These are phyloP conservation scores for Trametes pubescens DNA, from an alignment of 1,284 basidiomycete genomes.

Conservation along the genomic window DNA sequence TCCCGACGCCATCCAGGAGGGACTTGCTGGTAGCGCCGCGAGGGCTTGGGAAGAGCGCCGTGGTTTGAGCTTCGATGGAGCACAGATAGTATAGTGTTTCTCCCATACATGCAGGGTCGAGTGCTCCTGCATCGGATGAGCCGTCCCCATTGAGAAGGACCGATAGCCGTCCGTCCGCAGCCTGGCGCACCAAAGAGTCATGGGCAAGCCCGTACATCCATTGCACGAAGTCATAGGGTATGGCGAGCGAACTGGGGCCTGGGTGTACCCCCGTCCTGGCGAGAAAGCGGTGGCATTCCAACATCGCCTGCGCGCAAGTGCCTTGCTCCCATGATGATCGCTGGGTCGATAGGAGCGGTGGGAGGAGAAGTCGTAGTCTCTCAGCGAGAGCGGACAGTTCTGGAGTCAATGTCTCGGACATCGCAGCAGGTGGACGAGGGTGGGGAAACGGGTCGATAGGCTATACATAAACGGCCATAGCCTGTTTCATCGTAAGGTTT, in stretches of 20 bases:
- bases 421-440: not conserved
- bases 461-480: no score
- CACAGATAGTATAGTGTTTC: conserved; percentile 30
- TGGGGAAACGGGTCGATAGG: not conserved
- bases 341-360: conserved; percentile 33
- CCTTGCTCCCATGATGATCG: conserved; percentile 41
- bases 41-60: conserved; percentile 10
- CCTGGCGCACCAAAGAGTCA: conserved; percentile 36
- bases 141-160: conserved; percentile 37
- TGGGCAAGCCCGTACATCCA: conserved; percentile 35
- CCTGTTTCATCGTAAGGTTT: no score
- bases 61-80: not conserved
- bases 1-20: conserved; percentile 26
- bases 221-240: conserved; percentile 20
- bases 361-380: conserved; percentile 25
- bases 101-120: conserved; percentile 37
- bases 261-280: not conserved
- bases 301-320: conserved; percentile 35
- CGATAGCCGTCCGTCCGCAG: conserved; percentile 33
- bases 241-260: not conserved
- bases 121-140: conserved; percentile 31
- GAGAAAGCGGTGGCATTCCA: conserved; percentile 31
- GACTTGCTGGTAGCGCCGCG: conserved; percentile 8
- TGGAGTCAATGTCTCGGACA: not conserved
- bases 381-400: not conserved